These are phyloP conservation scores for Microbotryum intermedium DNA, from an alignment of 1,284 basidiomycete genomes.

Conservation along the genomic window DNA sequence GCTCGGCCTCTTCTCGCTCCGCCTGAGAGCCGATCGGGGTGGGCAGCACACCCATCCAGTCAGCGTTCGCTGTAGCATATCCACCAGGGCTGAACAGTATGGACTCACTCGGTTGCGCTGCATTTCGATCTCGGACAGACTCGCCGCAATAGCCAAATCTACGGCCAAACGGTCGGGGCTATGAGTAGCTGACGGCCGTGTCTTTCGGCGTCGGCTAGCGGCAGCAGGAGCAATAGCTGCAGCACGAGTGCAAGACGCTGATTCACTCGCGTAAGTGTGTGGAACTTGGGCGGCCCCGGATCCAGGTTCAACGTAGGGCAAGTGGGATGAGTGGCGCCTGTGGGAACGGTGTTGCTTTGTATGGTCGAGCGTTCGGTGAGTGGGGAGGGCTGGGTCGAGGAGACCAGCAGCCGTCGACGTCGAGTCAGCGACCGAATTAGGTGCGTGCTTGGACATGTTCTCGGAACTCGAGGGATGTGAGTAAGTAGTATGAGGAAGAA, in stretches of 20 bases:
- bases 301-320: not conserved
- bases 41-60: too few species aligned
- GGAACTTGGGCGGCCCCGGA: not conserved
- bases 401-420: not conserved
- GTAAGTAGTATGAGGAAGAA: not conserved
- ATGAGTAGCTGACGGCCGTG: not conserved
- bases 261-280: not conserved
- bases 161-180: not conserved
- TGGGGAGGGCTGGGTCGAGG: not conserved
- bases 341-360: too few species aligned
- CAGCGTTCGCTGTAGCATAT: not conserved
- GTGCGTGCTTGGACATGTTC: not conserved
- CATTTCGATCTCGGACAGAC: not conserved
- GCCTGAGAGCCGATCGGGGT: not conserved
- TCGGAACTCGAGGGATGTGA: not conserved
- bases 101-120: not conserved
- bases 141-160: not conserved
- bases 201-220: not conserved
- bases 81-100: not conserved
- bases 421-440: too few species aligned
- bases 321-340: too few species aligned
- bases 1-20: constrained; percentile 1
- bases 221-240: not conserved
- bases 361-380: not conserved
- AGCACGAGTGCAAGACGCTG: not conserved